Conservation (phyloP, 768 basidiomycete genomes). For the Hericium coralloides region DNA sequence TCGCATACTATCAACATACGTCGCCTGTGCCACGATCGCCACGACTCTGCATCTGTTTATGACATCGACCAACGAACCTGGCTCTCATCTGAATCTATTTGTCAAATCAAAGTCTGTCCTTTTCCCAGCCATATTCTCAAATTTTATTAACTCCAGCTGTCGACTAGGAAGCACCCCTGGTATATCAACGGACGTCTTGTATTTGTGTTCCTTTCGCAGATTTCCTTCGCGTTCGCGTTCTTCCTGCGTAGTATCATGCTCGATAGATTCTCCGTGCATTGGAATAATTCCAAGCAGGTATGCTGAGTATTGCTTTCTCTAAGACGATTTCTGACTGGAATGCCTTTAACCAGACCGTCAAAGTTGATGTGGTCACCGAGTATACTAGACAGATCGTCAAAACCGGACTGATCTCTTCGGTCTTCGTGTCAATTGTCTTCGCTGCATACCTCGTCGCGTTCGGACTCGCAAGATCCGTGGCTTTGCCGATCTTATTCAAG, state of each 20-base stretch:
- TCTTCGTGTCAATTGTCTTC: constrained; percentile 12
- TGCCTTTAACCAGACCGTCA: constrained; percentile 13
- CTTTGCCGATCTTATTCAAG: constrained; percentile 45
- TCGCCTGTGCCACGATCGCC: constrained; percentile 35
- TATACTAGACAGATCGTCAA: constrained; percentile 5
- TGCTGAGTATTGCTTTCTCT: too few relatives aligned
- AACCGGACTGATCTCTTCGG: background rate
- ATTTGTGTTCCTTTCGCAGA: constrained; percentile 49
- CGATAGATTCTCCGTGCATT: constrained; percentile 42
- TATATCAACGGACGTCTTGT: constrained; percentile 64
- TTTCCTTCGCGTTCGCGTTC: constrained; percentile 36
- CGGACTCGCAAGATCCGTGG: constrained; percentile 32
- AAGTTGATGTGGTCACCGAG: constrained; percentile 14
- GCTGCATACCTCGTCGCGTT: constrained; percentile 36
- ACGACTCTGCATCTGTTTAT: constrained; percentile 35
- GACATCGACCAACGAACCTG: constrained; percentile 24
- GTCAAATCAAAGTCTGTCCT: constrained; percentile 53
- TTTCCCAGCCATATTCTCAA: background rate
- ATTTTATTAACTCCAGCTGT: background rate
- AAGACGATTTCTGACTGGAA: background rate
- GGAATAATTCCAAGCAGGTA: constrained; percentile 7
- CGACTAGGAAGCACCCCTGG: constrained; percentile 58
- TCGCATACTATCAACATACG: constrained; percentile 37
- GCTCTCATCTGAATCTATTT: constrained; percentile 44
- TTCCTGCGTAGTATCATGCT: constrained; percentile 50